phyloP scores from a whole-genome alignment of 2,329 filamentous ascomycete species.

The Thelonectria olida region DNA sequence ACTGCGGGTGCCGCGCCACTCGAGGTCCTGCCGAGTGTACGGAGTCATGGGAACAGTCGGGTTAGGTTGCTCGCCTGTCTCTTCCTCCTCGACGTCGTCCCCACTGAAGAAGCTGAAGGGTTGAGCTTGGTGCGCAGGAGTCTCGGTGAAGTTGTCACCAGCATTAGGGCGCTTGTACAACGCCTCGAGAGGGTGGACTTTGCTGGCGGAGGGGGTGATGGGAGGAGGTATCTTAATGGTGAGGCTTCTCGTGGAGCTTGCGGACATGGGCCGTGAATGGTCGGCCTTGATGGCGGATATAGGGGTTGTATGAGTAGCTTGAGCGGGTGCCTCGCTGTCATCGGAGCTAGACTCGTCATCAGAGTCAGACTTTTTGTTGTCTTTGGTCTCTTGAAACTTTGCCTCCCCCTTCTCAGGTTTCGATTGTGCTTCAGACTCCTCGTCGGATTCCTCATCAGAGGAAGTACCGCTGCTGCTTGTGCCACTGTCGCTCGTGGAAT shows the following conservation, averaged over 20 bases:
- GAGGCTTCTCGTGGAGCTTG: conserved; percentile 59
- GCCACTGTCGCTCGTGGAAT: conserved; percentile 41
- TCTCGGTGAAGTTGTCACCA: conserved; percentile 46
- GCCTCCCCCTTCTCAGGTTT: background rate
- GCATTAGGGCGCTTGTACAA: conserved; percentile 81
- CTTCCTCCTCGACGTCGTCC: conserved; percentile 55
- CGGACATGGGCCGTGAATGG: conserved; percentile 56
- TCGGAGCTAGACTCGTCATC: conserved; percentile 26
- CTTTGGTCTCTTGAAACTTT: conserved; percentile 23
- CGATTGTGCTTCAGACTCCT: conserved; percentile 28
- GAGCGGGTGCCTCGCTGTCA: conserved; percentile 11
- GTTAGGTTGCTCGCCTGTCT: conserved; percentile 40
- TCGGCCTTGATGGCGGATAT: conserved; percentile 42
- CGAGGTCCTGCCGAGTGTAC: conserved; percentile 81
- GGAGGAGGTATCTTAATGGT: conserved; percentile 65
- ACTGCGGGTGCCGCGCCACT: conserved; percentile 79
- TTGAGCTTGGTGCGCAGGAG: conserved; percentile 56
- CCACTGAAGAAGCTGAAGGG: conserved; percentile 82
- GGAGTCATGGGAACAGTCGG: conserved; percentile 76
- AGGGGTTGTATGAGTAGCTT: conserved; percentile 32
- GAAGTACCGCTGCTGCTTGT: conserved; percentile 48
- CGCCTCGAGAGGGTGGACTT: conserved; percentile 87
- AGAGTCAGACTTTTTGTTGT: conserved; percentile 26
- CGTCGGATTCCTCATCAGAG: conserved; percentile 46
- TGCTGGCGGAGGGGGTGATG: conserved; percentile 55